phyloP scores from a whole-genome alignment of 2,329 filamentous ascomycete genomes.

The Aschersonia sp. region DNA sequence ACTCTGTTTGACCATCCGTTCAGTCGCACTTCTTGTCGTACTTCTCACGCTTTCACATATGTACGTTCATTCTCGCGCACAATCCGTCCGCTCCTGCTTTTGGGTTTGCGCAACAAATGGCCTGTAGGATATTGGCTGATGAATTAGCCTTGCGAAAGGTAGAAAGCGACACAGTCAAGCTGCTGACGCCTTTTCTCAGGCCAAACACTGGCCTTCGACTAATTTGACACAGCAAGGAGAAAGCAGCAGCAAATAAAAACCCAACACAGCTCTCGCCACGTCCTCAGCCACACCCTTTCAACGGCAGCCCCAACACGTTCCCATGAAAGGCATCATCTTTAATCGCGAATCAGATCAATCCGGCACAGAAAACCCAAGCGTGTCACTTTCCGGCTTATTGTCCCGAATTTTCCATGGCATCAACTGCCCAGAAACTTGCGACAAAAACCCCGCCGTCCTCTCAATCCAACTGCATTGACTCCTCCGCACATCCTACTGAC shows the following conservation, averaged over 20 bases:
- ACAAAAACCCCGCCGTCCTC: conserved; percentile 31
- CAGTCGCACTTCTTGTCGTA: not conserved
- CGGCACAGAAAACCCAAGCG: not conserved
- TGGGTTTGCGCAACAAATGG: too few species aligned
- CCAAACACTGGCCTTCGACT: too few species aligned
- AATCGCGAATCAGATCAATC: conserved; percentile 4
- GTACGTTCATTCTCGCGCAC: too few species aligned
- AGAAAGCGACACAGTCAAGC: too few species aligned
- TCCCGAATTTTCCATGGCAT: conserved; percentile 29
- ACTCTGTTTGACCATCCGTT: not conserved
- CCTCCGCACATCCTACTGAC: conserved; percentile 23
- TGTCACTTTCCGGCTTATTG: conserved; percentile 1
- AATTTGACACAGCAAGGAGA: not conserved
- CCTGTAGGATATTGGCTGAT: too few species aligned
- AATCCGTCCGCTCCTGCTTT: too few species aligned
- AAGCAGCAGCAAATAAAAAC: conserved; percentile 9
- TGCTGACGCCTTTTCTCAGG: too few species aligned
- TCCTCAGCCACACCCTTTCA: conserved; percentile 26
- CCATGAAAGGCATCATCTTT: conserved; percentile 10
- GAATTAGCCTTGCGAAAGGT: too few species aligned
- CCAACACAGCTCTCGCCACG: conserved; percentile 26
- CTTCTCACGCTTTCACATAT: too few species aligned
- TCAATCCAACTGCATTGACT: conserved; percentile 18
- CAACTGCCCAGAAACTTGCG: conserved; percentile 36
- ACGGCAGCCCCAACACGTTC: conserved; percentile 20